phyloP scores from a whole-genome alignment of 164 flowering plant species.

The Piper longum region DNA sequence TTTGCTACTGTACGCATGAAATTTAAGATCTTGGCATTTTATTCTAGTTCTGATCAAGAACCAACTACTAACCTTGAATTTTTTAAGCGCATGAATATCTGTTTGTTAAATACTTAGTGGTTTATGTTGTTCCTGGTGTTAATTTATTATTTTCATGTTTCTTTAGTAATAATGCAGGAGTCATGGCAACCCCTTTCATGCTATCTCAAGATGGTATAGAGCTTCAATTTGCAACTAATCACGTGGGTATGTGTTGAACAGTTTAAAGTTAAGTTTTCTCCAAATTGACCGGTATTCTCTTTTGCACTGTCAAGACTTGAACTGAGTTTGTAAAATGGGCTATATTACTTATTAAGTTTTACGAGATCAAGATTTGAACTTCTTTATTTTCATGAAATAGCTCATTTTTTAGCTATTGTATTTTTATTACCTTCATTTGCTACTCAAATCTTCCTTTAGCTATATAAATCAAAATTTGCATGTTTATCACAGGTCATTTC shows the following conservation, averaged over 20 bases:
- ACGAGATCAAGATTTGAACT: no score
- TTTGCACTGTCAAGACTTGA: not conserved
- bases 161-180: slow-evolving; percentile 67
- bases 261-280: not conserved
- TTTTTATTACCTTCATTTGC: not conserved
- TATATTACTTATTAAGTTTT: no score
- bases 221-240: slow-evolving; percentile 68
- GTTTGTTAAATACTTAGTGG: not conserved
- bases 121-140: not conserved
- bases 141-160: not conserved
- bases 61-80: not conserved
- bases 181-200: slow-evolving; percentile 45
- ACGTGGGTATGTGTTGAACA: slow-evolving; percentile 28
- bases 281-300: not conserved
- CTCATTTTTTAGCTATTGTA: no score
- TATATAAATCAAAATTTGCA: no score
- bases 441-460: not conserved
- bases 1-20: not conserved
- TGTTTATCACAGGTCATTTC: slow-evolving; percentile 59
- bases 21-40: not conserved
- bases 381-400: no score
- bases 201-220: slow-evolving; percentile 60
- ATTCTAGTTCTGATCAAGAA: not conserved
- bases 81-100: not conserved
- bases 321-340: not conserved